These are phyloP conservation scores for Coriaria nepalensis DNA, from an alignment of 306 rosid genomes.

Conservation along the genomic window DNA sequence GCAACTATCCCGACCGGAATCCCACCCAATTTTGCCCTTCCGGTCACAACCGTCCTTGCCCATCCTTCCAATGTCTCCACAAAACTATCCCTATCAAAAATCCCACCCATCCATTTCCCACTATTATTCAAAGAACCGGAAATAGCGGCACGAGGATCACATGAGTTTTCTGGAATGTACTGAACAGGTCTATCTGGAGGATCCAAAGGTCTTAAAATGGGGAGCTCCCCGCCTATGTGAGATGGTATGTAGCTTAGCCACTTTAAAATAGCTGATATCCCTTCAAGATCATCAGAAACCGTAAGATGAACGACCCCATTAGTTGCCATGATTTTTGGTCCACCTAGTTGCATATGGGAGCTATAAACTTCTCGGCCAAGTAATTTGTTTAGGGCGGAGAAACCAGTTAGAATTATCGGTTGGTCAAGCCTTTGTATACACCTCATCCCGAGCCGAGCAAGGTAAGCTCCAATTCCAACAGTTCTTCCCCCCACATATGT, in stretches of 20 bases:
- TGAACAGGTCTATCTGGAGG: slow-evolving; percentile 84
- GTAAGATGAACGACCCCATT: slow-evolving; percentile 98
- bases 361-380: slow-evolving; percentile 99
- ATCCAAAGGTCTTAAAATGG: slow-evolving; percentile 64
- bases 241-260: slow-evolving; percentile 96
- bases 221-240: slow-evolving; percentile 69
- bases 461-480: slow-evolving; percentile 97
- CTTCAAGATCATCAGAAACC: slow-evolving; percentile 91
- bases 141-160: slow-evolving; percentile 96
- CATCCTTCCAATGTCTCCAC: slow-evolving; percentile 97
- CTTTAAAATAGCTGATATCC: slow-evolving; percentile 80
- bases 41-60: slow-evolving; percentile 97
- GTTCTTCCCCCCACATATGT: slow-evolving; percentile 97
- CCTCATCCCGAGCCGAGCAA: slow-evolving; percentile 98
- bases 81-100: slow-evolving; percentile 92
- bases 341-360: slow-evolving; percentile 99
- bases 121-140: slow-evolving; percentile 42
- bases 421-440: slow-evolving; percentile 99
- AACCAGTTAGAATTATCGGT: slow-evolving; percentile 92
- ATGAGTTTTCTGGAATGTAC: slow-evolving; percentile 76
- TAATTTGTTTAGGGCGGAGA: slow-evolving; percentile 91
- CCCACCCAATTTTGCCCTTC: slow-evolving; percentile 99
- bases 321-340: slow-evolving; percentile 97
- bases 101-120: slow-evolving; percentile 87
- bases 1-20: slow-evolving; percentile 93